Evolutionary conservation across 1,139 yeast genomes (phyloP), one percentile per base, ranked within the genome.

Genomic region (Yamadazyma dendronema): DNA sequence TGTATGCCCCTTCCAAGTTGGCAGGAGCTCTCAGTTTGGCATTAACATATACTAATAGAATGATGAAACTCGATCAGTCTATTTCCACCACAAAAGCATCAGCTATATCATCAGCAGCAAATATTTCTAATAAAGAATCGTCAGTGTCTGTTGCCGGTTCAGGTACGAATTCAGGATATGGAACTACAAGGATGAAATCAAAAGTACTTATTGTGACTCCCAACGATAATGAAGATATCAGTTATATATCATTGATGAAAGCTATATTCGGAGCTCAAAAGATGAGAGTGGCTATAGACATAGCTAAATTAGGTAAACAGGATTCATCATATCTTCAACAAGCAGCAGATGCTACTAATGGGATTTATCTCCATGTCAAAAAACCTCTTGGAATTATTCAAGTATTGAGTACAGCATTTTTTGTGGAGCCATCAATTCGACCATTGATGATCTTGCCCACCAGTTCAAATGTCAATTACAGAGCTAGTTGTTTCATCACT

Each of bases 181-280:
- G 61, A 15, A 37, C 56, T 3, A 52, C 67, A 3, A 48, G 79
- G 2, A 65, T 85, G 60, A 81, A 81, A 47, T 78, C 96, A 0
- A 65, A 97, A 36, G 72, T 92, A 9, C 59, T 94, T 46, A 77
- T 89, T 5, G 70, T 92, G 2, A 82, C 87, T 38, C 83, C 85
- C 14, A 81, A 84, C 44, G 89, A 83, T 45, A 94, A 88, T 49
- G 80, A 81, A 39, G 80, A 88, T 15, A 68, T 88, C 37, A 87
- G 87, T 42, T 94, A 94, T 59, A 87, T 92, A 30, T 87, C 97
- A 4, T 81, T 89, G 33, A 94, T 94, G 98, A 94, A 94, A 60
- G 77, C 94, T 47, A 90, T 92, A 30, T 94, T 94, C 62, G 94
- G 97, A 0, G 96, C 98, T 1, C 97, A 92, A 50, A 89, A 89